Percentiles rank a stretch among this genome's conserved stretches.
These are phyloP conservation scores for Pyrenophora tritici-repentis DNA, from an alignment of 2,329 filamentous ascomycete genomes.

Conservation along the genomic window DNA sequence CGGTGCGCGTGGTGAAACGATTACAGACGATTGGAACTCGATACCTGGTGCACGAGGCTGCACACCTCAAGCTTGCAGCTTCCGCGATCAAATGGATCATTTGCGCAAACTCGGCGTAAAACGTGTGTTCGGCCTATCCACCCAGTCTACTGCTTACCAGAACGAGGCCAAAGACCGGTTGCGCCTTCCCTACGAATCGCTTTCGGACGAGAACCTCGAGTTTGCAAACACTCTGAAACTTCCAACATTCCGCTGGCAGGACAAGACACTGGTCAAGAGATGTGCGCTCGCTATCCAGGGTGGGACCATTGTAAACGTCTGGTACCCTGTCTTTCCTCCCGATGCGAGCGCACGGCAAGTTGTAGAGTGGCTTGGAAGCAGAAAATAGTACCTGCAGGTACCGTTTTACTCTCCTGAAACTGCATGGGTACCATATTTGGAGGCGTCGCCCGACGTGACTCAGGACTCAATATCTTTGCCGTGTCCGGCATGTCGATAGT, in stretches of 20 bases:
- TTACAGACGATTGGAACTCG: constrained; percentile 50
- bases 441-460: constrained; percentile 26
- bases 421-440: constrained; percentile 19
- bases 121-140: constrained; percentile 49
- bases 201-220: constrained; percentile 48
- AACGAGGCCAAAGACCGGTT: constrained; percentile 46
- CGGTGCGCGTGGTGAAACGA: constrained; percentile 46
- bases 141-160: constrained; percentile 50
- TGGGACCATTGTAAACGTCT: constrained; percentile 49
- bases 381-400: constrained; percentile 29
- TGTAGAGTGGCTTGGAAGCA: constrained; percentile 39
- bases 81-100: constrained; percentile 42
- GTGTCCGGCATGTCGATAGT: constrained; percentile 6
- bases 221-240: constrained; percentile 44
- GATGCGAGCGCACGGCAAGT: constrained; percentile 49
- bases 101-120: constrained; percentile 23
- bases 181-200: constrained; percentile 49
- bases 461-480: constrained; percentile 3
- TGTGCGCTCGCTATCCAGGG: constrained; percentile 48
- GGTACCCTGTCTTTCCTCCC: constrained; percentile 52
- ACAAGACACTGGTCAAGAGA: constrained; percentile 45
- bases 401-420: constrained; percentile 30
- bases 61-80: constrained; percentile 52
- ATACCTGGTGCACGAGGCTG: constrained; percentile 53
- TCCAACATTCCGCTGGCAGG: constrained; percentile 50